Percentiles rank a stretch among this genome's conserved stretches.
These are phyloP conservation scores for Brettanomyces nanus DNA, from an alignment of 805 yeast species.

Conservation along the genomic window DNA sequence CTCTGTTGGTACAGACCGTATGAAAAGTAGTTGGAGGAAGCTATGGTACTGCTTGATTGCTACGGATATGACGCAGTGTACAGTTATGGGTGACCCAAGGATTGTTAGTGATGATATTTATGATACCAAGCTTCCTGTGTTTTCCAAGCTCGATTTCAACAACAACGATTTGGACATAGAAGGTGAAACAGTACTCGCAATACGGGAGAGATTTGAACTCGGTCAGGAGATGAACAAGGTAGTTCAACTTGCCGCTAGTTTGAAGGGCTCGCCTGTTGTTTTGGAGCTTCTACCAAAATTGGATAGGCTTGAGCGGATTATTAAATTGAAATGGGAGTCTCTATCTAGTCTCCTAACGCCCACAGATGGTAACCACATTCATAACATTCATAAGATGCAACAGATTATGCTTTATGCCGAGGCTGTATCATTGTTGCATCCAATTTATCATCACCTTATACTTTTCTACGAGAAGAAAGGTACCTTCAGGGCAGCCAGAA, in stretches of 20 bases:
- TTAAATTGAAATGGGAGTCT: constrained; percentile 26
- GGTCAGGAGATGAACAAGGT: constrained; percentile 27
- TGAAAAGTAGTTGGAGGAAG: constrained; percentile 44
- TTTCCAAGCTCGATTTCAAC: constrained; percentile 29
- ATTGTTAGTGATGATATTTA: constrained; percentile 31
- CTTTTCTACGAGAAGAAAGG: constrained; percentile 28
- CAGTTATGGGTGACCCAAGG: constrained; percentile 40
- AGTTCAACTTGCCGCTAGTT: constrained; percentile 30
- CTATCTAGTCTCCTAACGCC: constrained; percentile 21
- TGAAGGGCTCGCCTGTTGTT: constrained; percentile 31
- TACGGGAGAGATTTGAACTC: constrained; percentile 24
- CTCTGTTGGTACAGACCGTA: constrained; percentile 10
- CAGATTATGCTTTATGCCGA: constrained; percentile 17
- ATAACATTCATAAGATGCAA: constrained; percentile 18
- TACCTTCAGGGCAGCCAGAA: constrained; percentile 28
- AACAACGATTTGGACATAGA: constrained; percentile 33
- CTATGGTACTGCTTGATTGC: constrained; percentile 47
- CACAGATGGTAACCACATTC: constrained; percentile 11
- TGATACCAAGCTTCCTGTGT: constrained; percentile 45
- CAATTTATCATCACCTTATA: constrained; percentile 35
- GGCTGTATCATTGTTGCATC: constrained; percentile 27
- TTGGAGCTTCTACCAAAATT: constrained; percentile 29
- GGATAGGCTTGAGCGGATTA: constrained; percentile 28
- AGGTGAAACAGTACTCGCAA: constrained; percentile 28
- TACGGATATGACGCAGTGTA: constrained; percentile 37